A percentile compares a stretch with the other conserved stretches of the same genome.
These are phyloP conservation scores for Trametes elegans DNA, from an alignment of 768 basidiomycete species.

Conservation along the genomic window DNA sequence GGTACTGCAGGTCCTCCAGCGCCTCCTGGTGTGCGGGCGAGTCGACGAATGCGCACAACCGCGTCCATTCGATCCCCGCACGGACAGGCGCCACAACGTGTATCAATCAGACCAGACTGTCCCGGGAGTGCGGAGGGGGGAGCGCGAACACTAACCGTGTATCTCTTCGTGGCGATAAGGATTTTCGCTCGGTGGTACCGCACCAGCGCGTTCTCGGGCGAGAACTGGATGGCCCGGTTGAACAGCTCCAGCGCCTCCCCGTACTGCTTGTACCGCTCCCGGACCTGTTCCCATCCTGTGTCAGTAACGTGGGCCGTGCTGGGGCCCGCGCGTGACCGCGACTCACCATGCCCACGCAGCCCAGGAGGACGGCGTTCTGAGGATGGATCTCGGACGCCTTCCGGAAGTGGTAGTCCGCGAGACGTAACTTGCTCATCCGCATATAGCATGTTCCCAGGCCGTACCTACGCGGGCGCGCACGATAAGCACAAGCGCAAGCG, in stretches of 20 bases:
- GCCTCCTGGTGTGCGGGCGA: conserved; percentile 56
- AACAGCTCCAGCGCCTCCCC: conserved; percentile 76
- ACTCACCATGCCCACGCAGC: conserved; percentile 95
- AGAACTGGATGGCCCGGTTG: conserved; percentile 73
- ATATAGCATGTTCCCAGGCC: conserved; percentile 97
- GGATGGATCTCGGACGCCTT: conserved; percentile 92
- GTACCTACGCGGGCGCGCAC: conserved; percentile 60
- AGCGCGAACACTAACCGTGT: conserved; percentile 57
- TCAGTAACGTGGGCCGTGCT: conserved; percentile 9
- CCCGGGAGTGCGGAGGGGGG: conserved; percentile 41
- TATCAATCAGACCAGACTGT: conserved; percentile 51
- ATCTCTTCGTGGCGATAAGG: conserved; percentile 79
- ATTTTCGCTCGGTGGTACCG: conserved; percentile 93
- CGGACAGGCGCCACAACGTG: conserved; percentile 17
- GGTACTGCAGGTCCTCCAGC: conserved; percentile 73
- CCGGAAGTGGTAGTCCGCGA: conserved; percentile 96
- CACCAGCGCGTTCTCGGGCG: conserved; percentile 89
- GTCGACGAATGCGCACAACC: background rate
- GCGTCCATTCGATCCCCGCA: conserved; percentile 5
- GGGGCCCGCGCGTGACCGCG: conserved; percentile 3
- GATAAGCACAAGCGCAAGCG: conserved; percentile 24
- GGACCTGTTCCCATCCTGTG: conserved; percentile 51
- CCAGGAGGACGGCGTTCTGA: conserved; percentile 90
- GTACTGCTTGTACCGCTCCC: conserved; percentile 81
- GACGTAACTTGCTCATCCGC: conserved; percentile 86